Evolutionary conservation across 768 basidiomycete genomes (phyloP).

Genomic region (Mycena floridula): DNA sequence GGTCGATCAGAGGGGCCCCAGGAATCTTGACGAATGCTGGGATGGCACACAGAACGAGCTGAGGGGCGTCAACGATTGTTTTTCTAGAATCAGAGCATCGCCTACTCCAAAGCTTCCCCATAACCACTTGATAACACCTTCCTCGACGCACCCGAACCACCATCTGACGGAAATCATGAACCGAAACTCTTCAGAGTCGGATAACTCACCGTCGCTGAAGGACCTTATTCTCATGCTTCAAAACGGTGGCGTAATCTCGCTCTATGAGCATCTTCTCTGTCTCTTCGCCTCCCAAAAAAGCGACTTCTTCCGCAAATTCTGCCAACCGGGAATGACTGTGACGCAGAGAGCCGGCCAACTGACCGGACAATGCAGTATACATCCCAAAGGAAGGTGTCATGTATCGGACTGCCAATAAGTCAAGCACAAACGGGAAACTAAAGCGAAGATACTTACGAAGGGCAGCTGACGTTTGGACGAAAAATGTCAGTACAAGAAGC

Average conservation of each 20-base stretch:
- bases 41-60: slow-evolving; percentile 86
- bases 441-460: slow-evolving; percentile 79
- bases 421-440: background rate
- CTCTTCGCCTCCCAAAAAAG: slow-evolving; percentile 82
- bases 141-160: slow-evolving; percentile 90
- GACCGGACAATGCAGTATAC: slow-evolving; percentile 84
- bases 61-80: slow-evolving; percentile 9
- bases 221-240: slow-evolving; percentile 82
- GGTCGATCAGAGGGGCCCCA: slow-evolving; percentile 57
- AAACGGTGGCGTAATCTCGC: slow-evolving; percentile 76
- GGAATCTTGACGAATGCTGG: slow-evolving; percentile 89
- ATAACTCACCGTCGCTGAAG: too few relatives aligned
- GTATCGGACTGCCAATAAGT: slow-evolving; percentile 48
- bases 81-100: slow-evolving; percentile 9
- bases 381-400: slow-evolving; percentile 90
- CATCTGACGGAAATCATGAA: too few relatives aligned
- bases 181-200: too few relatives aligned
- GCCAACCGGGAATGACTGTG: slow-evolving; percentile 89
- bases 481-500: slow-evolving; percentile 70
- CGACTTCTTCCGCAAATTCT: slow-evolving; percentile 86
- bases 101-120: slow-evolving; percentile 93
- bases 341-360: slow-evolving; percentile 82
- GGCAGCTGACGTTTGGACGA: slow-evolving; percentile 80
- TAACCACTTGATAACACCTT: slow-evolving; percentile 93
- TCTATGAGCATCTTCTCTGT: slow-evolving; percentile 91